Evolutionary conservation across 768 basidiomycete species (phyloP), one percentile per base, ranked within the genome.

Genomic region (Kwoniella newhampshirensis): DNA sequence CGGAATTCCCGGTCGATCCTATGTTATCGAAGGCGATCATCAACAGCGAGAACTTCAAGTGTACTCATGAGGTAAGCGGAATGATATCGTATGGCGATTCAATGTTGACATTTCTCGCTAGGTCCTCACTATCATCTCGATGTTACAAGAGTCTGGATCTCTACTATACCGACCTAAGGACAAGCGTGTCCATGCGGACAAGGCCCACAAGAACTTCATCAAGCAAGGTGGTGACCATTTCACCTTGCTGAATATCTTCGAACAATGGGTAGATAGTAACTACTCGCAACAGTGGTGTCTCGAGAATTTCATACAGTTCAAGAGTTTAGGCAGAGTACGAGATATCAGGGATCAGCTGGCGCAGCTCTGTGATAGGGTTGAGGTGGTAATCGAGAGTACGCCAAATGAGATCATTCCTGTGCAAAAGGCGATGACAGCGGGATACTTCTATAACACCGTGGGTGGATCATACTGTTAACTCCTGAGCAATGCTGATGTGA

Each of bases 1-100:
- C 94, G 0, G 96, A 99, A 75, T 98, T 99, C 78, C 96, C 92
- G 9, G 91, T 98, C 18, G 96, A 99, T 70, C 96, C 96, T 6
- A 96, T 96, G 88, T 78, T 99, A 66, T 91, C 89, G 21, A 98
- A 97, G 77, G 86, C 87, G 4, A 94, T 99, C 74, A 91, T 99
- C 59, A 87, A 90, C 42, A 96, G 92, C 72, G 96, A 98, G 75
- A 83, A 87, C 54, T 98, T 91, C 76, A 81, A 82, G 12, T 97
- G 94, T 75, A 97, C 94, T 3, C 94, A 99, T 70, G 96, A 98
- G 83, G 91, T 91, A 72, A 62, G 83, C 69, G 3, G 8, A 6
- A 49, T 11, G 36, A 25, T 2, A 37, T 3, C 23, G 43, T n/a
- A 41, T 27, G 45, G 26, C 32, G 15, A 46, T 26, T 42, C 3